Evolutionary conservation across 306 rosid species (phyloP), one percentile per base, ranked within the genome.

Genomic region (Pyrus betulifolia): DNA sequence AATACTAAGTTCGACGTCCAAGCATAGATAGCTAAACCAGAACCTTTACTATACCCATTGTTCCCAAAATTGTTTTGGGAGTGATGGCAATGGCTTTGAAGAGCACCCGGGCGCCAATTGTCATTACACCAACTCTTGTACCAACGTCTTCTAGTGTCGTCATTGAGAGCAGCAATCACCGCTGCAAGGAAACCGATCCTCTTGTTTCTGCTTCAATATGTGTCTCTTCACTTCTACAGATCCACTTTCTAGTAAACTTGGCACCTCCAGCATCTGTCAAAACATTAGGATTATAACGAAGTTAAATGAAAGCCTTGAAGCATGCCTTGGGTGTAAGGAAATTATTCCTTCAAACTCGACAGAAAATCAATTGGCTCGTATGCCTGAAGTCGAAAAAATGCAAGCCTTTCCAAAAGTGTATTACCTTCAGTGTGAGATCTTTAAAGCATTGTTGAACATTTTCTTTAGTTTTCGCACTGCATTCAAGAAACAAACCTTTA

Each of bases 381-480:
- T 49, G 55, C 0, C 21, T 17, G 1, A 0, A 30, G 54, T 35
- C 31, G 11, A 27, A 31, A 31, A 33, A 64, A 1, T 62, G 67
- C n/a, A 62, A 28, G 31, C 22, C 45, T 18, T 31, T 31, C 69
- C 69, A 0, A 60, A 25, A 31, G 12, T 18, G 5, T 11, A 21
- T 14, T 11, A 92, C 96, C 97, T 92, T 92, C 38, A 86, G 64
- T 57, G 87, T 73, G 59, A 92, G 91, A 80, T 87, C 93, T 79
- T 78, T 82, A 25, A 88, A 92, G 90, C 96, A 92, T 70, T 86
- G 87, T 44, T 86, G 93, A 82, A 92, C 97, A 82, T 92, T 92
- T 87, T 90, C 93, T 77, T 79, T 75, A 27, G 89, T 90, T 90
- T 90, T 92, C 17, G 97, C 96, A 57, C 97, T 92, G 76, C 92